phyloP scores from a whole-genome alignment of 139 green algal species.

The Dunaliella sp. region DNA sequence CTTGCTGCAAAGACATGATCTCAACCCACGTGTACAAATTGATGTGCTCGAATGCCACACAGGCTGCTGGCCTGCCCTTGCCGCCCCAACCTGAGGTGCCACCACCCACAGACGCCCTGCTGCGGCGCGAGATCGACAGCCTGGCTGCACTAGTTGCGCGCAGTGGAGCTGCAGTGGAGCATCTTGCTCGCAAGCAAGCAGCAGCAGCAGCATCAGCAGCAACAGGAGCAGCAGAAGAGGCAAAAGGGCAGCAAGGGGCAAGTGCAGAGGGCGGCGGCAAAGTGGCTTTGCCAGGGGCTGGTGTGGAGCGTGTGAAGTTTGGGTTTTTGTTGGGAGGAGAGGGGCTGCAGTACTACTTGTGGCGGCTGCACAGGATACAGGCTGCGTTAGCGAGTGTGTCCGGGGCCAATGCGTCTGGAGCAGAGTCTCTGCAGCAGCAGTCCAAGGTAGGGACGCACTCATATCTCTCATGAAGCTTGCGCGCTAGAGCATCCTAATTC shows the following conservation, averaged over 20 bases:
- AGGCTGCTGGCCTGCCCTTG: constrained; percentile 1
- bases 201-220: constrained; percentile 13
- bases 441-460: background rate
- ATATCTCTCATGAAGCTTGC: too few relatives aligned
- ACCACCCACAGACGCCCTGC: constrained; percentile 46
- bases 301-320: constrained; percentile 6
- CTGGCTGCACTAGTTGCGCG: constrained; percentile 74
- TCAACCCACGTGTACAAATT: too few relatives aligned
- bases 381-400: background rate
- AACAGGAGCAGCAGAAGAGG: constrained; percentile 1
- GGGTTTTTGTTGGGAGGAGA: constrained; percentile 21
- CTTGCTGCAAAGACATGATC: too few relatives aligned
- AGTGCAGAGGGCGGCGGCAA: background rate
- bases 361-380: constrained; percentile 51
- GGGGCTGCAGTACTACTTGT: constrained; percentile 76
- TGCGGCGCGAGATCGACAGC: constrained; percentile 68
- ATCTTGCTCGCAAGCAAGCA: constrained; percentile 69
- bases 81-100: constrained; percentile 32
- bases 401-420: background rate
- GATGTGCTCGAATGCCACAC: too few relatives aligned
- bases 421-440: background rate
- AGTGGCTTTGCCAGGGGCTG: background rate
- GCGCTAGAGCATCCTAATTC: too few relatives aligned
- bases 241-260: background rate
- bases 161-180: constrained; percentile 81